A percentile compares a stretch with the other conserved stretches of the same genome.
phyloP scores from a whole-genome alignment of 768 basidiomycete genomes.

The Russula vinacea region DNA sequence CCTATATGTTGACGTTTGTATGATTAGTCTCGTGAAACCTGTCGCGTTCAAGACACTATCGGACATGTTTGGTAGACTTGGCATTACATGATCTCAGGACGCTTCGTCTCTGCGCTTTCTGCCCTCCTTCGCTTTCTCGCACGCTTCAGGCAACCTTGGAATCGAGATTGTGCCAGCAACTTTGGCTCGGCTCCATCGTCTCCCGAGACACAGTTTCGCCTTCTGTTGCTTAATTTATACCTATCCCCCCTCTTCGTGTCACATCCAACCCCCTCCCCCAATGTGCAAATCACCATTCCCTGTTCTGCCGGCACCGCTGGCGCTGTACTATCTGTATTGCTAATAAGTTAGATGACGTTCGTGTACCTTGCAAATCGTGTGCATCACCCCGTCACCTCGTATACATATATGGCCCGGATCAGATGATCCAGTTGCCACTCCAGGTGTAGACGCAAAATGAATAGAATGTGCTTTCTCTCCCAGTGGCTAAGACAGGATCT shows the following conservation, averaged over 20 bases:
- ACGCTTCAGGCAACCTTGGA: not conserved
- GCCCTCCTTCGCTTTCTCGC: not conserved
- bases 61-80: conserved; percentile 74
- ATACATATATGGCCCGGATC: not conserved
- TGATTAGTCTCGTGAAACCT: conserved; percentile 80
- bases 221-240: conserved; percentile 25
- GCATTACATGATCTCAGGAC: conserved; percentile 41
- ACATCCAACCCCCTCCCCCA: not conserved
- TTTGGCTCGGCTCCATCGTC: not conserved
- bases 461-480: not conserved
- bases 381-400: not conserved
- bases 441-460: not conserved
- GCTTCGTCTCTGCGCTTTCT: not conserved
- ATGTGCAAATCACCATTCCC: conserved; percentile 9
- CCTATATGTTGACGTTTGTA: conserved; percentile 3
- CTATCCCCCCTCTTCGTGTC: conserved; percentile 16
- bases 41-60: conserved; percentile 92
- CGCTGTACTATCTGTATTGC: conserved; percentile 17
- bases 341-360: conserved; percentile 9
- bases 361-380: not conserved
- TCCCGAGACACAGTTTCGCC: not conserved
- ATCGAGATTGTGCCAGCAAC: not conserved
- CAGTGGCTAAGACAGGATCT: not conserved
- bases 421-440: not conserved
- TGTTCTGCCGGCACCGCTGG: not conserved